Evolutionary conservation across 306 rosid species (phyloP).

Genomic region (Trifolium subterraneum): DNA sequence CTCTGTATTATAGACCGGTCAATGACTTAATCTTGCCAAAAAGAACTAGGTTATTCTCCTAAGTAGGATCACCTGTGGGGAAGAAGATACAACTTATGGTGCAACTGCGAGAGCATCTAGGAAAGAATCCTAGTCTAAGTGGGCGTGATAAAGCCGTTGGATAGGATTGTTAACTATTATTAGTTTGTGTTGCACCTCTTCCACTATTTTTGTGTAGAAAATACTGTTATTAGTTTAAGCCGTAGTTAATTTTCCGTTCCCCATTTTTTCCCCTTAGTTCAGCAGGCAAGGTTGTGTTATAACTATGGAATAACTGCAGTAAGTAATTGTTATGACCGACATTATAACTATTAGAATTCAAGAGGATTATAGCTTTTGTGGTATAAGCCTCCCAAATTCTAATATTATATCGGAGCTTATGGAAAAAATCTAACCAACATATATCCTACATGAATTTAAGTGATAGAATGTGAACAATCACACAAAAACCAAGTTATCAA

Average conservation of each 20-base stretch:
- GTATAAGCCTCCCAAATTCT: no score
- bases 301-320: not conserved
- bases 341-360: no score
- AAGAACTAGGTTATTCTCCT: not conserved
- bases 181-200: not conserved
- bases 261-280: not conserved
- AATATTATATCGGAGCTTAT: no score
- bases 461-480: no score
- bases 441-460: no score
- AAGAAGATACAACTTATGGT: no score
- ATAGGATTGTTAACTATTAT: constrained; percentile 12
- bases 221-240: constrained; percentile 8
- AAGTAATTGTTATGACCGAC: not conserved
- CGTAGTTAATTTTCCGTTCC: not conserved
- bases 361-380: no score
- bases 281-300: constrained; percentile 3
- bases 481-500: no score
- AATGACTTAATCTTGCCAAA: not conserved
- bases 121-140: not conserved
- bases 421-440: no score
- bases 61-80: no score
- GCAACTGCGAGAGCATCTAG: not conserved
- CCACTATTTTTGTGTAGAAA: not conserved
- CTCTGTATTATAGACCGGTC: no score
- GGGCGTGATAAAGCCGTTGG: constrained; percentile 6